These are phyloP conservation scores for Fusarium liriodendri DNA, from an alignment of 2,329 filamentous ascomycete genomes.

Conservation along the genomic window DNA sequence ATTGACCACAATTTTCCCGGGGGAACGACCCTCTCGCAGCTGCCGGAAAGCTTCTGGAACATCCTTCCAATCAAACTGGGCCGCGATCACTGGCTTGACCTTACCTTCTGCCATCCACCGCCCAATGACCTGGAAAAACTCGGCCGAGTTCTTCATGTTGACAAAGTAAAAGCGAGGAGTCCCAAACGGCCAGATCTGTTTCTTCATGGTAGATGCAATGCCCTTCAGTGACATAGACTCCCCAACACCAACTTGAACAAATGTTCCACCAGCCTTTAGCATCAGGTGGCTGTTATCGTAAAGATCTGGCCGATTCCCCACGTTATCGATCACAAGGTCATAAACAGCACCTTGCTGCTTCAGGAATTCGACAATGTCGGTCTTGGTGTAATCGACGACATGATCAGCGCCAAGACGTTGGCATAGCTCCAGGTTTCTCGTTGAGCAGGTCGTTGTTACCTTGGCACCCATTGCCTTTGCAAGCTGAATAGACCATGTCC, in stretches of 20 bases:
- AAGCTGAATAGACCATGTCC: neutral
- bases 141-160: slow-evolving; percentile 16
- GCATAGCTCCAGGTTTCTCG: neutral
- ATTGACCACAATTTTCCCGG: slow-evolving; percentile 14
- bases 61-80: neutral
- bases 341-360: neutral
- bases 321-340: neutral
- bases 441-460: neutral
- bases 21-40: neutral
- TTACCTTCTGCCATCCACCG: slow-evolving; percentile 8
- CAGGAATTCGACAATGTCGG: neutral
- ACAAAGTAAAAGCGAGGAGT: slow-evolving; percentile 4
- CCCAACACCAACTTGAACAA: neutral
- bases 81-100: slow-evolving; percentile 1
- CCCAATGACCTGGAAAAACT: slow-evolving; percentile 7
- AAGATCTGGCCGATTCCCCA: neutral
- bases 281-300: neutral
- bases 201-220: neutral
- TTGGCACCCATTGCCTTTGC: neutral
- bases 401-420: neutral
- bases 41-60: neutral
- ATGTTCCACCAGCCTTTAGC: neutral
- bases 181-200: neutral
- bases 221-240: neutral
- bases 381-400: neutral